These are phyloP conservation scores for Trichoderma sp. DNA, from an alignment of 2,329 filamentous ascomycete species.

Conservation along the genomic window DNA sequence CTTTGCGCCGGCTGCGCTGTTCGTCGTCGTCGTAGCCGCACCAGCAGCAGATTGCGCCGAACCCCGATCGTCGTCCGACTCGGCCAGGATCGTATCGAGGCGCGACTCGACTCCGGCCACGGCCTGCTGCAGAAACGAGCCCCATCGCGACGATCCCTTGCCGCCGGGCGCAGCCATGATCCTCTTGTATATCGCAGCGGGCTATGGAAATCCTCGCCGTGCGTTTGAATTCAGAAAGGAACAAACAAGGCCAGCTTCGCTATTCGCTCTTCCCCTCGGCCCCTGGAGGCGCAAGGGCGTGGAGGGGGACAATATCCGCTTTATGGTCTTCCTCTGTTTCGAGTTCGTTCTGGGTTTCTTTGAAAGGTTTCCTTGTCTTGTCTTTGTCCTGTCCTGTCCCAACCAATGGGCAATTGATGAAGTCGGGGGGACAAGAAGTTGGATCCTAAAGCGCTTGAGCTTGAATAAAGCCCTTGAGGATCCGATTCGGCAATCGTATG, in stretches of 20 bases:
- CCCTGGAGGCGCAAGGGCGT: conserved; percentile 25
- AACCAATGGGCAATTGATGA: no score
- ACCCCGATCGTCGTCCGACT: conserved; percentile 56
- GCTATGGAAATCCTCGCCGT: no score
- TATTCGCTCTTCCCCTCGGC: conserved; percentile 12
- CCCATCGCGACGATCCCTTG: conserved; percentile 63
- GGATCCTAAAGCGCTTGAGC: no score
- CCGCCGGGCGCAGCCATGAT: conserved; percentile 53
- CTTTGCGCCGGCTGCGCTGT: conserved; percentile 3
- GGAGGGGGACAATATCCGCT: background rate
- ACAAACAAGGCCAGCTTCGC: background rate
- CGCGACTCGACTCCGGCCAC: conserved; percentile 92
- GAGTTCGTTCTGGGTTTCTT: no score
- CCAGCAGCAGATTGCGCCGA: conserved; percentile 14
- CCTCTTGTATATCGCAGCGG: background rate
- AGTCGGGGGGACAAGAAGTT: no score
- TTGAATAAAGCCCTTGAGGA: no score
- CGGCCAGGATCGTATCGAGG: conserved; percentile 86
- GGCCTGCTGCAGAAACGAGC: conserved; percentile 81
- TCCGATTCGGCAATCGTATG: no score
- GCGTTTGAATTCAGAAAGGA: background rate
- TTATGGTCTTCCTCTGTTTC: background rate
- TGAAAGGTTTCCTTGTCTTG: no score
- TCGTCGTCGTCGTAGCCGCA: background rate
- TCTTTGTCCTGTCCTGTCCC: no score